Evolutionary conservation across 352 stramenopile genomes (phyloP).

Genomic region (Halophytophthora polymorphica): DNA sequence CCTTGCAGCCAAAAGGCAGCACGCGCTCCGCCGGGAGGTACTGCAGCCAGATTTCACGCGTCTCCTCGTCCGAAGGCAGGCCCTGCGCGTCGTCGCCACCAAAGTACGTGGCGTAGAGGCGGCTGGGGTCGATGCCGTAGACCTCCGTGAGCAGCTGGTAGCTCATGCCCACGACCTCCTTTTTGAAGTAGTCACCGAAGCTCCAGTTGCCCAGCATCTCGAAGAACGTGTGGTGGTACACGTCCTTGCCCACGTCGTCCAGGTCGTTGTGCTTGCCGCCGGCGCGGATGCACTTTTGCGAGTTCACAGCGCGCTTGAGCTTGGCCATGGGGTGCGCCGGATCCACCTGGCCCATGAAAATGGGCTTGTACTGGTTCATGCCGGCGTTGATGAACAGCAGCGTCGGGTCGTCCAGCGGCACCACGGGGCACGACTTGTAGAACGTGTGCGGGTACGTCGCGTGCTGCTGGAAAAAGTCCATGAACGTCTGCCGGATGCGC

Average conservation of each 20-base stretch:
- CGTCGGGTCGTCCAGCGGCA: slow-evolving; percentile 97
- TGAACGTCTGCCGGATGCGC: slow-evolving; percentile 96
- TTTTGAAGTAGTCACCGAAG: slow-evolving; percentile 99
- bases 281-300: slow-evolving; percentile 99
- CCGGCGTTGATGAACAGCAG: slow-evolving; percentile 99
- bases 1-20: slow-evolving; percentile 93
- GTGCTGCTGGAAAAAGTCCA: slow-evolving; percentile 96
- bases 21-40: slow-evolving; percentile 88
- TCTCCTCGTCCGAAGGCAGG: slow-evolving; percentile 90
- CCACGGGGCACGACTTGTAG: slow-evolving; percentile 94
- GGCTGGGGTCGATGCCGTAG: slow-evolving; percentile 91
- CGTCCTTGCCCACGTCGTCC: slow-evolving; percentile 98
- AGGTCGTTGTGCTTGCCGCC: slow-evolving; percentile 99
- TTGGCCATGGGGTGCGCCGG: slow-evolving; percentile 90
- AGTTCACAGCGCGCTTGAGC: slow-evolving; percentile 93
- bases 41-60: slow-evolving; percentile 87
- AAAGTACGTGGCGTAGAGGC: slow-evolving; percentile 99
- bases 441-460: slow-evolving; percentile 87
- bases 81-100: slow-evolving; percentile 89
- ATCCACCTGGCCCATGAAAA: slow-evolving; percentile 98
- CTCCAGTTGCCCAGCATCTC: slow-evolving; percentile 99
- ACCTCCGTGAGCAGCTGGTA: slow-evolving; percentile 96
- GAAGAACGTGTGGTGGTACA: slow-evolving; percentile 99
- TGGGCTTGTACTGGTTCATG: slow-evolving; percentile 99
- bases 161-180: slow-evolving; percentile 95